Conservation (phyloP, 495 filamentous ascomycete species). For the Filosporella fistucella region DNA sequence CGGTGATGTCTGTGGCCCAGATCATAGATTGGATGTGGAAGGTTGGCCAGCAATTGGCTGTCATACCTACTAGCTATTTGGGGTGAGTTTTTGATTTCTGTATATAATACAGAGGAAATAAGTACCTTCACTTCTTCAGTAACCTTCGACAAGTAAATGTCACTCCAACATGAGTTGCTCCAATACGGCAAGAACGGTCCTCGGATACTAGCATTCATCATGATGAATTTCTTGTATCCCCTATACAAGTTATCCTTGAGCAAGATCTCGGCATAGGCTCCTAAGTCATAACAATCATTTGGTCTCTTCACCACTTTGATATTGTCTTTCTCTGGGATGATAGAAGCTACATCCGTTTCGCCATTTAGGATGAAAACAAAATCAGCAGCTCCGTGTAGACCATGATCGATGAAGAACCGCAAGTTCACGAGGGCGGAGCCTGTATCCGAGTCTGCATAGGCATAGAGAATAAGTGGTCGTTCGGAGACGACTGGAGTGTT, state of each 20-base stretch:
- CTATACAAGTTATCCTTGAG: constrained; percentile 14
- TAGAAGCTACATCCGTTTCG: constrained; percentile 15
- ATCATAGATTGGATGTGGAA: constrained; percentile 33
- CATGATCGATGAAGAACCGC: constrained; percentile 26
- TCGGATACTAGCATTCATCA: constrained; percentile 25
- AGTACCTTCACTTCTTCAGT: constrained; percentile 26
- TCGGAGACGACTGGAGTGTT: background rate
- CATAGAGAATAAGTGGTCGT: constrained; percentile 16
- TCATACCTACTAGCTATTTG: constrained; percentile 30
- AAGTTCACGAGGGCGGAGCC: constrained; percentile 23
- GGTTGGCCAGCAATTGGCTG: constrained; percentile 26
- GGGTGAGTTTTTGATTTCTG: background rate
- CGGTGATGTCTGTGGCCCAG: constrained; percentile 30
- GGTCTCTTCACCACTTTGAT: constrained; percentile 21
- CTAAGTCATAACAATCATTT: constrained; percentile 28
- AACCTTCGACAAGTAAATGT: constrained; percentile 25
- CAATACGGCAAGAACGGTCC: constrained; percentile 31
- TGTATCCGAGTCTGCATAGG: constrained; percentile 24
- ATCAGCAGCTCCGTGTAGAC: constrained; percentile 28
- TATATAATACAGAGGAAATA: background rate
- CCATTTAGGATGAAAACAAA: constrained; percentile 34
- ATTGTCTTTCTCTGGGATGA: constrained; percentile 21
- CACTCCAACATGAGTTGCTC: constrained; percentile 28
- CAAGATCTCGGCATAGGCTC: constrained; percentile 25
- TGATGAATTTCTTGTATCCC: constrained; percentile 29